Evolutionary conservation across 805 yeast species (phyloP).

Genomic region (Kazachstania bromeliacearum): DNA sequence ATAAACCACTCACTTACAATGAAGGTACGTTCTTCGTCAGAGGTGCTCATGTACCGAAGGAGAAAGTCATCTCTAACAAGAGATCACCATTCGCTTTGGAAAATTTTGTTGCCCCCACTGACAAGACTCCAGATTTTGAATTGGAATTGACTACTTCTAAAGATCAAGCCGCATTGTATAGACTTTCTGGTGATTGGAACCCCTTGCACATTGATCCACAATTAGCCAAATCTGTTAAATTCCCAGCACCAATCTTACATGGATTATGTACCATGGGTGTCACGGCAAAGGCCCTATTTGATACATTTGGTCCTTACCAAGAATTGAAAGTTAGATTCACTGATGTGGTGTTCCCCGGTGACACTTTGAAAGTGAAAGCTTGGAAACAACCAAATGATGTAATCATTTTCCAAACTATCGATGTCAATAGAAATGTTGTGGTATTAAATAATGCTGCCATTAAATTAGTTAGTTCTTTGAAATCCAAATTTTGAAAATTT

Average conservation of each 20-base stretch:
- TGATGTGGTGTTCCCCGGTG: constrained; percentile 92
- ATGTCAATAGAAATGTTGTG: constrained; percentile 63
- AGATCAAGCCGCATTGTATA: constrained; percentile 82
- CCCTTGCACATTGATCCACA: constrained; percentile 92
- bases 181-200: constrained; percentile 88
- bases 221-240: constrained; percentile 81
- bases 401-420: constrained; percentile 73
- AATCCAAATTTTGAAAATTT: constrained; percentile 23
- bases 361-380: constrained; percentile 65
- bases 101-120: constrained; percentile 50
- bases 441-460: constrained; percentile 87
- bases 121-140: constrained; percentile 57
- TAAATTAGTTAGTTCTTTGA: constrained; percentile 35
- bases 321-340: constrained; percentile 88
- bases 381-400: constrained; percentile 68
- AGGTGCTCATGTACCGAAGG: constrained; percentile 48
- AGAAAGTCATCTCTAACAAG: constrained; percentile 39
- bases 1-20: constrained; percentile 65
- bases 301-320: constrained; percentile 69
- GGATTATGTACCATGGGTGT: constrained; percentile 87
- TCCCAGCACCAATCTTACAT: constrained; percentile 80
- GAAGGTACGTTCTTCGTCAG: constrained; percentile 81
- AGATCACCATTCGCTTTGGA: constrained; percentile 54
- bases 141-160: constrained; percentile 45
- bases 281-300: constrained; percentile 63